A percentile compares a stretch with the other conserved stretches of the same genome.
These are phyloP conservation scores for Filobasidium wieringae DNA, from an alignment of 768 basidiomycete genomes.

Conservation along the genomic window DNA sequence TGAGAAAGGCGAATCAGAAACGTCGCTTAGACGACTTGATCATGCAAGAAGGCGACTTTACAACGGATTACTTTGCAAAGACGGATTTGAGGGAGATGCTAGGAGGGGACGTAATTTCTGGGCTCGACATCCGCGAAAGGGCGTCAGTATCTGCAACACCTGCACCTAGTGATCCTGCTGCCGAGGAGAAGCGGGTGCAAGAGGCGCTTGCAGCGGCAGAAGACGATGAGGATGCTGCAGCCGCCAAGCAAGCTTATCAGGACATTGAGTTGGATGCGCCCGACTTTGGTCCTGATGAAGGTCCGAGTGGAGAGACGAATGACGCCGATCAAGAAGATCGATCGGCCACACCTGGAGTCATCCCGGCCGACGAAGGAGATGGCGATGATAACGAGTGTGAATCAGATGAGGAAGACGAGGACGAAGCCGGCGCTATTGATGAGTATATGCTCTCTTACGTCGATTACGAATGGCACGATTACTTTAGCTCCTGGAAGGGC, in stretches of 20 bases:
- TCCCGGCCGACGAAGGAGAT: conserved; percentile 8
- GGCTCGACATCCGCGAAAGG: conserved; percentile 37
- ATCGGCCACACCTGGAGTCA: not conserved
- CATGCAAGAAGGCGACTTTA: conserved; percentile 82
- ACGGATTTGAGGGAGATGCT: conserved; percentile 77
- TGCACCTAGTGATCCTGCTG: conserved; percentile 16
- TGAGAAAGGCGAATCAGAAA: conserved; percentile 96
- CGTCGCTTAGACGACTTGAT: conserved; percentile 78
- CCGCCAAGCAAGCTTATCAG: conserved; percentile 66
- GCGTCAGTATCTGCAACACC: conserved; percentile 1
- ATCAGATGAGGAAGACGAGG: conserved; percentile 21
- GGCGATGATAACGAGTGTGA: conserved; percentile 18
- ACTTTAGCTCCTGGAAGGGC: not conserved
- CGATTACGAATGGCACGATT: conserved; percentile 38
- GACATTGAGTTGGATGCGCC: conserved; percentile 72
- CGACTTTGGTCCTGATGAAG: conserved; percentile 37
- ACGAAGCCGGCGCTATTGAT: conserved; percentile 60
- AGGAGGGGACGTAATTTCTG: conserved; percentile 44
- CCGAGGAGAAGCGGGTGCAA: conserved; percentile 25
- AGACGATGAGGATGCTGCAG: conserved; percentile 73
- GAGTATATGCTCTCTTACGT: conserved; percentile 64
- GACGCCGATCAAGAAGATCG: not conserved
- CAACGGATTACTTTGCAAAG: conserved; percentile 41
- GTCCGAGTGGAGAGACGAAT: not conserved
- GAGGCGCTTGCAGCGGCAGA: conserved; percentile 72